These are phyloP conservation scores for Ophiognomonia clavigignenti-juglandacearum DNA, from an alignment of 2,329 filamentous ascomycete genomes.

Conservation along the genomic window DNA sequence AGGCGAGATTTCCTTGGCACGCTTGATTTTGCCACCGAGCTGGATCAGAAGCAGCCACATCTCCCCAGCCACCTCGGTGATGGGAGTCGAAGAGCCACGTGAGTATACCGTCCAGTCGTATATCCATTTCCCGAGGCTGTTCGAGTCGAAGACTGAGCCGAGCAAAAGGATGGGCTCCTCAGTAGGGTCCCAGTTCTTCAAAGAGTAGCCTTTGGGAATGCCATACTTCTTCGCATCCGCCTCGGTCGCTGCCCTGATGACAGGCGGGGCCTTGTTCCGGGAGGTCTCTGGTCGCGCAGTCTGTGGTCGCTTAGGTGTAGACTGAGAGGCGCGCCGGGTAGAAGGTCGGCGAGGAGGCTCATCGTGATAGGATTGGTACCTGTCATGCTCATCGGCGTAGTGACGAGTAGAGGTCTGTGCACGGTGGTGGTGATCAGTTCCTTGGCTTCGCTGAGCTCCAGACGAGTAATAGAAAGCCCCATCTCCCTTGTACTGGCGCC, in stretches of 20 bases:
- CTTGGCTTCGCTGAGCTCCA: constrained; percentile 47
- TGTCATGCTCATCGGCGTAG: constrained; percentile 29
- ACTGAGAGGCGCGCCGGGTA: constrained; percentile 43
- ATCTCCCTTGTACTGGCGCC: constrained; percentile 28
- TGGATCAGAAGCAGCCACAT: constrained; percentile 94
- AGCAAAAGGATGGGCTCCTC: constrained; percentile 92
- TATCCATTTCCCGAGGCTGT: constrained; percentile 98
- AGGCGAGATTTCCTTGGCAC: constrained; percentile 71
- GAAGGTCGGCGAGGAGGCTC: constrained; percentile 35
- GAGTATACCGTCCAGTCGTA: constrained; percentile 98
- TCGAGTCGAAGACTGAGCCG: constrained; percentile 94
- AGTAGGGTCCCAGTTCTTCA: constrained; percentile 96
- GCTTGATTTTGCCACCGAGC: constrained; percentile 88
- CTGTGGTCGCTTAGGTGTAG: constrained; percentile 46
- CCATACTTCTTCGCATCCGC: constrained; percentile 58
- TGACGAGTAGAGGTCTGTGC: constrained; percentile 35
- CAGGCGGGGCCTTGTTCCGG: constrained; percentile 33
- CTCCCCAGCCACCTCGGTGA: constrained; percentile 88
- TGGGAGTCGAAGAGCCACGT: constrained; percentile 74
- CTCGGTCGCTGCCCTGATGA: constrained; percentile 45
- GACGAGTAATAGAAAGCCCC: constrained; percentile 27
- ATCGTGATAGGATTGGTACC: constrained; percentile 35
- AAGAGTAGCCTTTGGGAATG: constrained; percentile 85
- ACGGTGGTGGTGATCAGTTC: constrained; percentile 56
- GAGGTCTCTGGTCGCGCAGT: constrained; percentile 44